phyloP scores from a whole-genome alignment of 345 rosid species.

The Salix purpurea region DNA sequence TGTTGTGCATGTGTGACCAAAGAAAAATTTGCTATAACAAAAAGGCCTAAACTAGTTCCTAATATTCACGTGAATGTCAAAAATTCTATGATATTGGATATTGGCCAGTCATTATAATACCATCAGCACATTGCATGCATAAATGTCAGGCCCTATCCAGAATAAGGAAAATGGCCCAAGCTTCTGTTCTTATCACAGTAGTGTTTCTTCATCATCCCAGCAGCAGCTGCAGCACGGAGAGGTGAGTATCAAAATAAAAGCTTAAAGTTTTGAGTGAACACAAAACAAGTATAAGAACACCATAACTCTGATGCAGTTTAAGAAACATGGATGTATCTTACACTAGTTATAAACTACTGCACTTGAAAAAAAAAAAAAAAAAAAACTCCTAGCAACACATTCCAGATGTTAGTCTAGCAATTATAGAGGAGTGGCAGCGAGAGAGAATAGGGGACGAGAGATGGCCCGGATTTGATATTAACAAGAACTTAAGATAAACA shows the following conservation, averaged over 20 bases:
- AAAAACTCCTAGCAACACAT: neutral
- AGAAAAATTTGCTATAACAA: neutral
- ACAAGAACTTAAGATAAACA: neutral
- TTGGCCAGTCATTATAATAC: neutral
- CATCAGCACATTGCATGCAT: neutral
- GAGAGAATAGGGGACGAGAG: too few species aligned
- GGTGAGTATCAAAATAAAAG: neutral
- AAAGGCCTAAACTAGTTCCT: neutral
- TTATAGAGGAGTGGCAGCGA: neutral
- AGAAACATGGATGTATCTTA: neutral
- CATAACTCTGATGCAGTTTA: neutral
- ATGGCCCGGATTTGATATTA: neutral
- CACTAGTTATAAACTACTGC: neutral
- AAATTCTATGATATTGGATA: conserved; percentile 2
- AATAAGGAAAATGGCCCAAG: neutral
- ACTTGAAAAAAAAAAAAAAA: neutral
- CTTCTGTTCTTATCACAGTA: neutral
- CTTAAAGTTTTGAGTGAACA: neutral
- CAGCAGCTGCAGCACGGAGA: neutral
- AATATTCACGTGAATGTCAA: neutral
- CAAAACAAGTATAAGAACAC: neutral
- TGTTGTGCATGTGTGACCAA: too few species aligned
- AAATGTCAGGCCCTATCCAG: neutral
- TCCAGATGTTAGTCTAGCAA: neutral
- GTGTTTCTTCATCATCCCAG: neutral